A percentile compares a stretch with the other conserved stretches of the same genome.
Evolutionary conservation across 108 stramenopile genomes (phyloP).

Genomic region (Skeletonema marinoi): DNA sequence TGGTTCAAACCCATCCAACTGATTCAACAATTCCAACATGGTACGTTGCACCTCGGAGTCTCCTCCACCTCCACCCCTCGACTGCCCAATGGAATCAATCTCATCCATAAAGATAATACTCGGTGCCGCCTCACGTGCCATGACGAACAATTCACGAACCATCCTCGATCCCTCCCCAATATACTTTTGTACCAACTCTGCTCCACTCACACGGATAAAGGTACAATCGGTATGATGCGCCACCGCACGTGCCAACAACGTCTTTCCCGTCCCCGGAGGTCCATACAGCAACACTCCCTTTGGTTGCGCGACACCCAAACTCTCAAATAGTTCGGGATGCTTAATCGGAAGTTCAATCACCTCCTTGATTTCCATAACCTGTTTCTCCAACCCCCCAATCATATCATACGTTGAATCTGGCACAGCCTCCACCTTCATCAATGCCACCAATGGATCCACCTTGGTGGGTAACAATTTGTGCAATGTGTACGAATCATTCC

Average conservation of each 20-base stretch:
- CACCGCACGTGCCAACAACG: slow-evolving; percentile 97
- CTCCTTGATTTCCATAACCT: slow-evolving; percentile 99
- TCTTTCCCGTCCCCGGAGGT: slow-evolving; percentile 99
- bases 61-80: slow-evolving; percentile 90
- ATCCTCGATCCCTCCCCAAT: slow-evolving; percentile 99
- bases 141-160: slow-evolving; percentile 99
- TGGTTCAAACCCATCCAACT: slow-evolving; percentile 97
- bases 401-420: slow-evolving; percentile 99
- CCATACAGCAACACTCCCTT: slow-evolving; percentile 99
- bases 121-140: slow-evolving; percentile 99
- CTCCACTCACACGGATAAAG: slow-evolving; percentile 98
- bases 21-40: slow-evolving; percentile 98
- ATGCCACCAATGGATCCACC: slow-evolving; percentile 97
- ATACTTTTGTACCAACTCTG: slow-evolving; percentile 99
- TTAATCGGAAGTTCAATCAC: slow-evolving; percentile 99
- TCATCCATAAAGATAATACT: slow-evolving; percentile 99
- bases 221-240: slow-evolving; percentile 99
- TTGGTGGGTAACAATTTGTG: slow-evolving; percentile 99
- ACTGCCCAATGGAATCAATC: slow-evolving; percentile 96
- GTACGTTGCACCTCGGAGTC: slow-evolving; percentile 96
- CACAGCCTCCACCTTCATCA: slow-evolving; percentile 99
- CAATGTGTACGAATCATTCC: slow-evolving; percentile 97
- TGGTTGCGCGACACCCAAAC: slow-evolving; percentile 97
- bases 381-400: slow-evolving; percentile 99
- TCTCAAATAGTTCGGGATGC: slow-evolving; percentile 99